Conservation (phyloP, 805 yeast species). For the Geotrichum ghanense region DNA sequence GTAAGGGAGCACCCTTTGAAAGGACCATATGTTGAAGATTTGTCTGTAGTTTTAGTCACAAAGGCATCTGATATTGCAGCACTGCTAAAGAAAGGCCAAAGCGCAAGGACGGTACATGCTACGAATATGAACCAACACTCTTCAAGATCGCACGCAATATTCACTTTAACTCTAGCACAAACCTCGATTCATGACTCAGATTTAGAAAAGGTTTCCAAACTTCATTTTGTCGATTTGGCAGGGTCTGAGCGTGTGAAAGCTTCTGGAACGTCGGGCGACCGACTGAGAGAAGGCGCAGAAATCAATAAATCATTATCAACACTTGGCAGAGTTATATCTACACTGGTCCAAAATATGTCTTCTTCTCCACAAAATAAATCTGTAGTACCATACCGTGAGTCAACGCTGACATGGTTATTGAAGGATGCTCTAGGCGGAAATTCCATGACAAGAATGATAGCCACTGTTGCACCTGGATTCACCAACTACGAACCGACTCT, state of each 20-base stretch:
- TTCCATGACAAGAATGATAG: constrained; percentile 81
- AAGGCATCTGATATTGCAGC: constrained; percentile 33
- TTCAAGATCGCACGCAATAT: constrained; percentile 65
- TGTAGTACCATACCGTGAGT: constrained; percentile 49
- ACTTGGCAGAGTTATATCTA: constrained; percentile 45
- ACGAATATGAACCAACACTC: constrained; percentile 58
- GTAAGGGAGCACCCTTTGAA: constrained; percentile 52
- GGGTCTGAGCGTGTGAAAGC: constrained; percentile 53
- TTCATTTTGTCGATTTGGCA: constrained; percentile 59
- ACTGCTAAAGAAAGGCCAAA: constrained; percentile 37
- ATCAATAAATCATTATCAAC: constrained; percentile 59
- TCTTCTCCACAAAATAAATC: constrained; percentile 1
- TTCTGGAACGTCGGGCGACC: constrained; percentile 37
- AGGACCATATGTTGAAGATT: constrained; percentile 47
- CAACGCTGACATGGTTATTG: constrained; percentile 57
- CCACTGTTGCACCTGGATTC: constrained; percentile 43
- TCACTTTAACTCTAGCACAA: constrained; percentile 45
- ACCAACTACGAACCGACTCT: constrained; percentile 20
- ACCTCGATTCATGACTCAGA: constrained; percentile 18
- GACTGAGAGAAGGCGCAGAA: constrained; percentile 53
- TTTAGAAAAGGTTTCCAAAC: constrained; percentile 29
- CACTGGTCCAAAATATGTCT: constrained; percentile 23
- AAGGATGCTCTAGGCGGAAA: constrained; percentile 82
- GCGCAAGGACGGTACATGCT: constrained; percentile 46
- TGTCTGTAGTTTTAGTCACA: constrained; percentile 35